Conservation (phyloP, 2,329 filamentous ascomycete species). For the Escovopsis sp. region DNA sequence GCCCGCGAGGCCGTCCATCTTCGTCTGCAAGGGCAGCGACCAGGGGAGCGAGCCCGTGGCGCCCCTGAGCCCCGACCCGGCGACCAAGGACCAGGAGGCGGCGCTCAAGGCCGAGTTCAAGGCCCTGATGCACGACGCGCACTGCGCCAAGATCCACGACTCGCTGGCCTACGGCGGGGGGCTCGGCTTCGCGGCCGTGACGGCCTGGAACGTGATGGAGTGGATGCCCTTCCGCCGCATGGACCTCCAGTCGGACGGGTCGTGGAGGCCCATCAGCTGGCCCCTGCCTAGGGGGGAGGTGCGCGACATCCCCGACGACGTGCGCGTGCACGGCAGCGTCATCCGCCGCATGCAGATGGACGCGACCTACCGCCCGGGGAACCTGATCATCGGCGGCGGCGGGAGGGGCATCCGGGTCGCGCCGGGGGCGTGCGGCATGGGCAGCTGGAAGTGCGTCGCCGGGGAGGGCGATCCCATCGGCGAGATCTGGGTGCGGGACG, state of each 20-base stretch:
- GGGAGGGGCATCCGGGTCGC: conserved; percentile 52
- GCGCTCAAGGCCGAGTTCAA: conserved; percentile 29
- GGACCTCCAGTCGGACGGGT: conserved; percentile 57
- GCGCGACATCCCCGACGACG: conserved; percentile 57
- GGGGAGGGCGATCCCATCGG: conserved; percentile 52
- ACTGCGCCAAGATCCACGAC: conserved; percentile 48
- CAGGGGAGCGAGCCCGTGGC: conserved; percentile 6
- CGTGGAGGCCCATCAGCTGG: conserved; percentile 70
- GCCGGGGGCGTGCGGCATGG: conserved; percentile 46
- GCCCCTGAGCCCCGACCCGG: conserved; percentile 9
- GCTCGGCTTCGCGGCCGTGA: conserved; percentile 35
- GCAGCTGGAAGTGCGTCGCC: conserved; percentile 54
- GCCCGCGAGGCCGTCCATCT: conserved; percentile 11
- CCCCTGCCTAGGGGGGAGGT: conserved; percentile 64
- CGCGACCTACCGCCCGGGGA: conserved; percentile 54
- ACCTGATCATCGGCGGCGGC: conserved; percentile 65
- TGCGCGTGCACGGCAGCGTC: conserved; percentile 58
- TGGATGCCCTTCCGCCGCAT: conserved; percentile 69
- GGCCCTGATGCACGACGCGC: conserved; percentile 40
- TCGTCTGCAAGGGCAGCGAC: conserved; percentile 1
- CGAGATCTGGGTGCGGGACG: conserved; percentile 43
- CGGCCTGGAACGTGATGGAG: conserved; percentile 66
- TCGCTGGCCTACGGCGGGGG: conserved; percentile 51
- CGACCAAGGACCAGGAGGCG: conserved; percentile 10
- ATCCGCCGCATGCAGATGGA: conserved; percentile 55